Percentiles rank a stretch among this genome's conserved stretches.
Conservation (phyloP, 2,329 filamentous ascomycete genomes). For the Penicillium sumatraense region DNA sequence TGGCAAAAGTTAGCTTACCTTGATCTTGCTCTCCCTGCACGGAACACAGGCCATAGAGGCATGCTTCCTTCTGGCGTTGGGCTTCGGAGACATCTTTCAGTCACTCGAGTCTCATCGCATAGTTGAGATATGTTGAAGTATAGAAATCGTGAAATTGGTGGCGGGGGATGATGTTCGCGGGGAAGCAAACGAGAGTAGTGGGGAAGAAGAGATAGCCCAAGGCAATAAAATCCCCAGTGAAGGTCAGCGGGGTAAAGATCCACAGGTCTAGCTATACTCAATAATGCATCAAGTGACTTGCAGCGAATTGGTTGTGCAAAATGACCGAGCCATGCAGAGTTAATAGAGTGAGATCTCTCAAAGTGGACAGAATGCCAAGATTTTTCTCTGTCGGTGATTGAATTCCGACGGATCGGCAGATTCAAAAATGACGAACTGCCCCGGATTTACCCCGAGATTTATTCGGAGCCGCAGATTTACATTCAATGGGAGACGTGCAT, state of each 20-base stretch:
- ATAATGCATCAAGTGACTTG: too few relatives aligned
- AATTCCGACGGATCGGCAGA: slow-evolving; percentile 2
- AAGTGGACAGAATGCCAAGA: background rate
- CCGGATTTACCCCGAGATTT: background rate
- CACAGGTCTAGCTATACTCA: background rate
- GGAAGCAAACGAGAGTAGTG: background rate
- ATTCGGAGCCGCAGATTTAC: too few relatives aligned
- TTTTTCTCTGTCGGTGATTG: background rate
- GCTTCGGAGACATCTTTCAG: background rate
- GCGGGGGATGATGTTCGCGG: background rate
- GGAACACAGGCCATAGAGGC: slow-evolving; percentile 30
- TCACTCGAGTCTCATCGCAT: background rate
- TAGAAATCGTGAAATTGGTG: background rate
- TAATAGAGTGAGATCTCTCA: too few relatives aligned
- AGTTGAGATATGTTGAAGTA: background rate
- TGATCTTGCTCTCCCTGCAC: slow-evolving; percentile 48
- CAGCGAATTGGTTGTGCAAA: too few relatives aligned
- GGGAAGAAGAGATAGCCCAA: background rate
- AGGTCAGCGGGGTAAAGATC: background rate
- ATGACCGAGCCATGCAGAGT: background rate
- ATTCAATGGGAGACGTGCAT: too few relatives aligned
- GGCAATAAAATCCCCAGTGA: background rate
- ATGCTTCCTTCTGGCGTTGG: slow-evolving; percentile 12
- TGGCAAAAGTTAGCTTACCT: slow-evolving; percentile 26
- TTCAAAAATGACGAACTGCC: background rate